These are phyloP conservation scores for Eimeria maxima DNA, from an alignment of 169 alveolate genomes.

Conservation along the genomic window DNA sequence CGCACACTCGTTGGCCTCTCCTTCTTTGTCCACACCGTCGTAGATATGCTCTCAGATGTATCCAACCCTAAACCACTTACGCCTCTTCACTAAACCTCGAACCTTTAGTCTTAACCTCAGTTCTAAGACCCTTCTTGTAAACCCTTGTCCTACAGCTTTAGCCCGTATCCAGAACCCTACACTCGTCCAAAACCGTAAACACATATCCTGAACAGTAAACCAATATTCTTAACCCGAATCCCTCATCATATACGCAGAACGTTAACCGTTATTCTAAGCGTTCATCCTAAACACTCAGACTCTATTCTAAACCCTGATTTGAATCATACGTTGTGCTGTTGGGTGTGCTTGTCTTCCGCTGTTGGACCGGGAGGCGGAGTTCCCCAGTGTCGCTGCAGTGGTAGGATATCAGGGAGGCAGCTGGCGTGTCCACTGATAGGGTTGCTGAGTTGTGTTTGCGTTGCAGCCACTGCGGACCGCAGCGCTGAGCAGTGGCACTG, in stretches of 20 bases:
- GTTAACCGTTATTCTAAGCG: background rate
- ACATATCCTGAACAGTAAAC: background rate
- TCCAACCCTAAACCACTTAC: background rate
- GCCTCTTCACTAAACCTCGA: background rate
- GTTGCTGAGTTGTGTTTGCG: background rate
- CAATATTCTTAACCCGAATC: background rate
- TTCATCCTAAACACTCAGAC: background rate
- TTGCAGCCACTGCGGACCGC: constrained; percentile 14
- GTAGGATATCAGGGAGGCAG: background rate
- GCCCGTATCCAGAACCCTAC: background rate
- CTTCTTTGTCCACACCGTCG: background rate
- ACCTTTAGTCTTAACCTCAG: background rate
- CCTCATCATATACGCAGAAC: background rate
- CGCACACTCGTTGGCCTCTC: background rate
- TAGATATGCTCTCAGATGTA: constrained; percentile 11
- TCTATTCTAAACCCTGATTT: background rate
- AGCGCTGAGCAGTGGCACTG: constrained; percentile 4
- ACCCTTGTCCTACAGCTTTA: too few species aligned
- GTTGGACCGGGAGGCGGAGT: background rate
- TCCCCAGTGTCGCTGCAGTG: background rate
- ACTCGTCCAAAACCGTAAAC: background rate
- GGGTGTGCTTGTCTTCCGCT: background rate
- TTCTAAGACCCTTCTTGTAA: too few species aligned
- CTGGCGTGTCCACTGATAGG: background rate
- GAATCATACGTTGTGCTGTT: background rate